phyloP scores from a whole-genome alignment of 441 rosid genomes.

The Adansonia madagascariensis region DNA sequence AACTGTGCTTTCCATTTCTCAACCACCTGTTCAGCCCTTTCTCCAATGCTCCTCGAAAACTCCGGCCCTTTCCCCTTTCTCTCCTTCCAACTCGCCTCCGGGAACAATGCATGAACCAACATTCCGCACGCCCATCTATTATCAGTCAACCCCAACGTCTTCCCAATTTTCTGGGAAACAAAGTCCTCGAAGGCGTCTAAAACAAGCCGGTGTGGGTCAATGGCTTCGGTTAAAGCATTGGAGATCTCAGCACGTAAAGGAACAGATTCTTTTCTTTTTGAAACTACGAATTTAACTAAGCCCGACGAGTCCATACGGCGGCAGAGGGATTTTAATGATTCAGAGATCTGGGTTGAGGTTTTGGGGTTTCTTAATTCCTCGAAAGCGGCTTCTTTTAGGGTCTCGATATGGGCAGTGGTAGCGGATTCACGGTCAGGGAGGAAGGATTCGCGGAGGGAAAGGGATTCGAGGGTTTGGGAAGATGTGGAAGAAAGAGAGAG shows the following conservation, averaged over 20 bases:
- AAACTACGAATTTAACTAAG: conserved; percentile 42
- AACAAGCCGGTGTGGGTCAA: conserved; percentile 52
- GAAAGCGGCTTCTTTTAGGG: conserved; percentile 40
- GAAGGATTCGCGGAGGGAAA: conserved; percentile 40
- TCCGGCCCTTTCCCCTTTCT: conserved; percentile 32
- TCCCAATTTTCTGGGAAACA: conserved; percentile 41
- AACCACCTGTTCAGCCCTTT: conserved; percentile 42
- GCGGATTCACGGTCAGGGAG: conserved; percentile 51
- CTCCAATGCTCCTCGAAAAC: conserved; percentile 42
- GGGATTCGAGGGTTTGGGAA: conserved; percentile 38
- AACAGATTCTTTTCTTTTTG: conserved; percentile 57
- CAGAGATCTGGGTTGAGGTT: conserved; percentile 32
- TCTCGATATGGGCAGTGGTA: conserved; percentile 35
- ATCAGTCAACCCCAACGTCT: conserved; percentile 50
- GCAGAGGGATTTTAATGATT: conserved; percentile 41
- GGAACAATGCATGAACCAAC: conserved; percentile 58
- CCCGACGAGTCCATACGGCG: conserved; percentile 52
- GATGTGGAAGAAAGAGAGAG: conserved; percentile 39
- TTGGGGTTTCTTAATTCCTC: conserved; percentile 35
- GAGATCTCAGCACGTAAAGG: conserved; percentile 49
- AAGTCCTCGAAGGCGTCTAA: conserved; percentile 65
- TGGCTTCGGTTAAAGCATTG: conserved; percentile 46
- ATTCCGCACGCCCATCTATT: conserved; percentile 66
- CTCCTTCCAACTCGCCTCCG: conserved; percentile 40
- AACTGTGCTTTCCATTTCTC: conserved; percentile 45